Percentiles rank a stretch among this genome's conserved stretches.
phyloP scores from a whole-genome alignment of 352 stramenopile species.

The Globisporangium heterothallicum region DNA sequence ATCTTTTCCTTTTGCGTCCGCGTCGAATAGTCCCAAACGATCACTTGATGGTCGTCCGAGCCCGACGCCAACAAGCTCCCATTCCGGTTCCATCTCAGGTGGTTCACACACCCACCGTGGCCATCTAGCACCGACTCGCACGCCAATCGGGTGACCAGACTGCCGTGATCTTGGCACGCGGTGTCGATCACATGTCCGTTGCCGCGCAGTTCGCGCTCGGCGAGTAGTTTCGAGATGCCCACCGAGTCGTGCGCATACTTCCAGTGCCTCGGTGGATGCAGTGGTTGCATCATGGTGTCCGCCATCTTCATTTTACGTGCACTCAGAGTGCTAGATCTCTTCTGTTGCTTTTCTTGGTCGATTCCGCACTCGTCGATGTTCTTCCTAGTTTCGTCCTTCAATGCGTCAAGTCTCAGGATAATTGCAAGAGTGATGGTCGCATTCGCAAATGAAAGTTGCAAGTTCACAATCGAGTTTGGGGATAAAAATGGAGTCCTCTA shows the following conservation, averaged over 20 bases:
- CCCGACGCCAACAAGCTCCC: conserved; percentile 67
- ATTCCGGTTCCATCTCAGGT: conserved; percentile 72
- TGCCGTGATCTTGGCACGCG: conserved; percentile 47
- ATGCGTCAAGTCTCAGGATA: no score
- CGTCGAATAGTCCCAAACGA: conserved; percentile 76
- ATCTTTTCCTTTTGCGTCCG: conserved; percentile 50
- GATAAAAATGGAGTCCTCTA: no score
- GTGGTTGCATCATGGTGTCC: no score
- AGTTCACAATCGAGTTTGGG: no score
- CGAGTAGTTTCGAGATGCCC: conserved; percentile 32
- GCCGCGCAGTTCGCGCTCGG: conserved; percentile 46
- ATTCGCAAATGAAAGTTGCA: no score
- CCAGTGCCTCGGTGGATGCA: neutral
- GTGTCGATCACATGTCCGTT: conserved; percentile 39
- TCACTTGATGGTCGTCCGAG: conserved; percentile 77
- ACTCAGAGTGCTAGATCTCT: no score
- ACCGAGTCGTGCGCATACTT: conserved; percentile 2
- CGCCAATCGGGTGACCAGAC: conserved; percentile 50
- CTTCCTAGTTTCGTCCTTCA: no score
- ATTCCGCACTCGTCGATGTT: no score
- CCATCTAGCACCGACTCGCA: conserved; percentile 48
- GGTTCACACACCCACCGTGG: conserved; percentile 81
- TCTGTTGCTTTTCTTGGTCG: no score
- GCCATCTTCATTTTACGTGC: no score
- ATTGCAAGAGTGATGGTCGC: no score